These are phyloP conservation scores for Aureobasidium sp. DNA, from an alignment of 2,329 filamentous ascomycete genomes.

Conservation along the genomic window DNA sequence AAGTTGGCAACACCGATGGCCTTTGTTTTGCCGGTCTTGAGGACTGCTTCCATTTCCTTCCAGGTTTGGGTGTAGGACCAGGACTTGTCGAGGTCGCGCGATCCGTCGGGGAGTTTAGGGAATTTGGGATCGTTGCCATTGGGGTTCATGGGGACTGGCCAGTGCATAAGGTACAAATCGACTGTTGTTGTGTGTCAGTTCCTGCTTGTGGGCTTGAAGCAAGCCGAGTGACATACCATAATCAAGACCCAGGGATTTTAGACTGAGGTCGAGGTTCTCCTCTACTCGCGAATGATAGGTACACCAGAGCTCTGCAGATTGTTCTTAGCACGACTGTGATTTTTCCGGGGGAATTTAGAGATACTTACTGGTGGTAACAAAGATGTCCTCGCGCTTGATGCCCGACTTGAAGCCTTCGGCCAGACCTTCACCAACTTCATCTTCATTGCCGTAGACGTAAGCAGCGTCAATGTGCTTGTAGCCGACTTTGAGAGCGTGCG, in stretches of 20 bases:
- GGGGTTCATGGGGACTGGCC: slow-evolving; percentile 75
- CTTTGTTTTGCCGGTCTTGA: slow-evolving; percentile 41
- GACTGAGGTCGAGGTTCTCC: slow-evolving; percentile 62
- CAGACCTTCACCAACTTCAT: slow-evolving; percentile 72
- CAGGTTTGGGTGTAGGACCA: slow-evolving; percentile 71
- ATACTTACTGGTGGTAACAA: slow-evolving; percentile 60
- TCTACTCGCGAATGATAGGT: slow-evolving; percentile 67
- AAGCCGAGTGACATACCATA: slow-evolving; percentile 41
- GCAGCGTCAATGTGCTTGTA: slow-evolving; percentile 60
- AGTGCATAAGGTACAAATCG: slow-evolving; percentile 63
- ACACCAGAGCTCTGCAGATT: slow-evolving; percentile 49
- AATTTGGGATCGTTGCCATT: slow-evolving; percentile 58
- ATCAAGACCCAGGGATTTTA: slow-evolving; percentile 66
- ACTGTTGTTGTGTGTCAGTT: slow-evolving; percentile 33
- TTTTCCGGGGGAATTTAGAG: background rate
- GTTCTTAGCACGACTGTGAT: background rate
- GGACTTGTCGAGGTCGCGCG: slow-evolving; percentile 61
- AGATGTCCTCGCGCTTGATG: slow-evolving; percentile 68
- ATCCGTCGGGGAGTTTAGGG: slow-evolving; percentile 66
- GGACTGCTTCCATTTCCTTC: slow-evolving; percentile 64
- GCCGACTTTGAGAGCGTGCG: slow-evolving; percentile 42
- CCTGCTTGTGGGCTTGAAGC: background rate
- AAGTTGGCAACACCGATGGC: slow-evolving; percentile 46
- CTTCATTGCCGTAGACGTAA: slow-evolving; percentile 74
- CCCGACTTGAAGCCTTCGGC: slow-evolving; percentile 62